Base-by-base conservation (phyloP, 2,329 filamentous ascomycete genomes). In the Emmonsia crescens region DNA sequence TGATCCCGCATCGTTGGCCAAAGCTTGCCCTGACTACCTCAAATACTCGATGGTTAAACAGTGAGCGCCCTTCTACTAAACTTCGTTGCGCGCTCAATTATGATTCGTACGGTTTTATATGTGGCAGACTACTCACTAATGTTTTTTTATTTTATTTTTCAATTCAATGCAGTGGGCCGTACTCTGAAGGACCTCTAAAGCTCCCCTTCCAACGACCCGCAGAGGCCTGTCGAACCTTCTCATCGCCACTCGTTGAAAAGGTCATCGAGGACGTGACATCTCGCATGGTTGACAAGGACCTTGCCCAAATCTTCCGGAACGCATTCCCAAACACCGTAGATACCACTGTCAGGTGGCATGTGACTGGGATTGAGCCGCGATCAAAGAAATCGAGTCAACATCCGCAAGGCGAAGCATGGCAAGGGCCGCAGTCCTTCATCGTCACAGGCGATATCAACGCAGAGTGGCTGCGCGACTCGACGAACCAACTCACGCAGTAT, bases 361-460 rank as follows among this genome's bases (percentile, higher is more conserved):
- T 87, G 4, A 85, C 88, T 64, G 87, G 80, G 2, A 81, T 80
- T 16, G 65, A 68, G 6, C 44, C 27, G 31, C 21, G 60, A 27
- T 66, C 68, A 66, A 82, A 69, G 67, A 75, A 73, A 64, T 78
- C 73, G 66, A 77, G 73, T 52, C 71, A 66, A 56, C 71, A 69
- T 57, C 72, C 71, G 61, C 81, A 85, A 57, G 80, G 83, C 5
- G 83, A 81, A 19, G 82, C 84, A 66, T 96, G 92, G 92, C 80
- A 88, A 67, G 92, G 92, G 0, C 80, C 89, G 0, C 93, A 97
- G 70, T 92, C 89, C 12, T 97, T 97, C 73, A 88, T 97, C 66
- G 95, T 96, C 57, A 96, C 91, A 0, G 91, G 91, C 58, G 91
- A 96, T 68, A 96, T 96, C 72, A 89, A 95, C 69, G 91, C 91